A percentile compares a stretch with the other conserved stretches of the same genome.
Evolutionary conservation across 2,329 filamentous ascomycete species (phyloP).

Genomic region (Purpureocillium takamizusanense): DNA sequence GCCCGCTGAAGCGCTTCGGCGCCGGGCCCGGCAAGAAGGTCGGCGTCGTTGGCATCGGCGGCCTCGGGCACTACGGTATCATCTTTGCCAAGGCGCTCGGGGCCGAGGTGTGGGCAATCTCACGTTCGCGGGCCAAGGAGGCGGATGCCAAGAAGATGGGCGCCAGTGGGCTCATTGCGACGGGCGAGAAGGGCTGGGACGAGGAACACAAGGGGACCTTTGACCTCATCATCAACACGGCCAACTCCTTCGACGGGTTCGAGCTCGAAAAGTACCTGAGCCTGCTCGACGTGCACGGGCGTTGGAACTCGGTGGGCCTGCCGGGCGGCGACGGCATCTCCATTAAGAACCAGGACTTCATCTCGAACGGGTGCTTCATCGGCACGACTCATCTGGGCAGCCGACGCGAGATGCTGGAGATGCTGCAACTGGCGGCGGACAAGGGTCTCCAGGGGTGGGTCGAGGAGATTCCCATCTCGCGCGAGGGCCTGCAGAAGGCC

Average conservation of each 20-base stretch:
- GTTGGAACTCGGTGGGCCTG: slow-evolving; percentile 72
- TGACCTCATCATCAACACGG: slow-evolving; percentile 69
- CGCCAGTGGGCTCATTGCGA: slow-evolving; percentile 51
- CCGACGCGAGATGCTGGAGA: slow-evolving; percentile 59
- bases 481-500: slow-evolving; percentile 59
- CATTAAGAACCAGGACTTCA: slow-evolving; percentile 66
- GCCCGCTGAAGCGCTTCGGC: slow-evolving; percentile 67
- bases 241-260: slow-evolving; percentile 59
- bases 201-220: slow-evolving; percentile 52
- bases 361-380: slow-evolving; percentile 65
- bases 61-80: slow-evolving; percentile 63
- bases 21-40: slow-evolving; percentile 72
- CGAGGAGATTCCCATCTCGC: slow-evolving; percentile 64
- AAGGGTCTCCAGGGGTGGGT: slow-evolving; percentile 64
- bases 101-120: slow-evolving; percentile 54
- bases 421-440: slow-evolving; percentile 63
- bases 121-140: slow-evolving; percentile 50
- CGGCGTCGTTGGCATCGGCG: slow-evolving; percentile 63
- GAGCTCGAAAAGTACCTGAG: slow-evolving; percentile 64
- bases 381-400: slow-evolving; percentile 63
- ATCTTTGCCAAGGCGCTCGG: slow-evolving; percentile 61
- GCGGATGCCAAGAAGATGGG: slow-evolving; percentile 50
- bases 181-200: slow-evolving; percentile 48
- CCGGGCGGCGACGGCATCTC: slow-evolving; percentile 66
- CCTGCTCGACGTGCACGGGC: slow-evolving; percentile 72